Base-by-base conservation (phyloP, 768 basidiomycete species). In the Podaxis carcinomalis region DNA sequence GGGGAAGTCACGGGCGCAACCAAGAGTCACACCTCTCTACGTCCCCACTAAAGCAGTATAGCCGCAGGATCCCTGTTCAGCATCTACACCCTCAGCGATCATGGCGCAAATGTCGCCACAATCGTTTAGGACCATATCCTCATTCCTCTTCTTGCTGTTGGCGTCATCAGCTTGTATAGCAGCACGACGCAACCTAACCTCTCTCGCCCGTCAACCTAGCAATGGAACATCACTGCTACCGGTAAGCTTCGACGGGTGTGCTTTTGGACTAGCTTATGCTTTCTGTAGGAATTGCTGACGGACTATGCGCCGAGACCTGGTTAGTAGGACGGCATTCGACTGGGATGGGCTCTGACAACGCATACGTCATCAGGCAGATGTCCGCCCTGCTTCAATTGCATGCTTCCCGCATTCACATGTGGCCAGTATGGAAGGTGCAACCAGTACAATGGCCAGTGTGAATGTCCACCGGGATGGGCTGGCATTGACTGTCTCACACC, bases 401-500 rank as follows among this genome's bases (percentile, higher is more conserved):
- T 93, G 57, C 79, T 99, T 14, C 94, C 95, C 0, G 90, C 85
- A 0, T 98, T 95, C 73, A 89, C 81, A 0, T 99, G 96, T 69
- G 93, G 93, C 1, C 93, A 98, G 73, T 97, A 86, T 65, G 95
- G 94, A 27, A 77, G 86, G 47, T 99, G 97, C 75, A 89, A 95
- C 69, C 81, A 85, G 52, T 98, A 90, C 69, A 87, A 98, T 69
- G 97, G 97, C 1, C 94, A 97, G 68, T 99, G 97, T 75, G 88
- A 93, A 69, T 99, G 97, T 68, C 94, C 95, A 1, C 83, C 93
- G 44, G 97, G 97, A n/a, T 99, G 95, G 87, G 93, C 94, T 50
- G 97, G 97, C 1, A 89, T 95, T 39, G 96, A 98, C 69, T 99
- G 97, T 75, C 75, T 97, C 56, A 84, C 84, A 6, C 96, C 97